Evolutionary conservation across 345 rosid species (phyloP), one percentile per base, ranked within the genome.

Genomic region (Durio zibethinus): DNA sequence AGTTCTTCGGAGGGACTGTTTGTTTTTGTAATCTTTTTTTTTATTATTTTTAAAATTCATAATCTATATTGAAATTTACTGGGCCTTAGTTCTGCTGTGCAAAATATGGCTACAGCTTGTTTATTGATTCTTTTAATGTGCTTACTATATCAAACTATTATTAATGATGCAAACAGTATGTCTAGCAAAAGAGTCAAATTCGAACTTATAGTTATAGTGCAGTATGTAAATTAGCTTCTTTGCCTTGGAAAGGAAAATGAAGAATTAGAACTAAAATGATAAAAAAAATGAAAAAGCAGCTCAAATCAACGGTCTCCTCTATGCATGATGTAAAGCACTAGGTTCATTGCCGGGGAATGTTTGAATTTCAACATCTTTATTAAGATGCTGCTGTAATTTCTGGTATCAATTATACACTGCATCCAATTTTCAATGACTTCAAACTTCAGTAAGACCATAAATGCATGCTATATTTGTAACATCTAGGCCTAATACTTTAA

Each of bases 71-170:
- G 57, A 52, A n/a, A 36, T 72, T 72, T 31, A 18, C 7, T 16
- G 1, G 25, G 20, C 31, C 27, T 53, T 35, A 36, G 2, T 21
- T 72, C 75, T 53, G 56, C 35, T 9, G 40, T 69, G 42, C 7
- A 47, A 69, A 66, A 18, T 47, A 4, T 69, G 65, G n/a, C 38
- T n/a, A 61, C 2, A 33, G 23, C 56, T 45, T 69, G 74, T 25
- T 27, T 69, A 27, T 69, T 69, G 74, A 29, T 69, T 72, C 59
- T n/a, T 72, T 52, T 47, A 33, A 33, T 52, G 15, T 71, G 59
- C 42, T n/a, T n/a, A n/a, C n/a, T 23, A 25, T 68, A 25, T 68
- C 52, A 7, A 42, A 25, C 29, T 23, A 5, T 43, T 12, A 14
- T 25, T 23, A 43, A 25, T 43, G 52, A 43, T 68, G 53, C 73